phyloP scores from a whole-genome alignment of 495 filamentous ascomycete genomes.

The Penicillium chermesinum region DNA sequence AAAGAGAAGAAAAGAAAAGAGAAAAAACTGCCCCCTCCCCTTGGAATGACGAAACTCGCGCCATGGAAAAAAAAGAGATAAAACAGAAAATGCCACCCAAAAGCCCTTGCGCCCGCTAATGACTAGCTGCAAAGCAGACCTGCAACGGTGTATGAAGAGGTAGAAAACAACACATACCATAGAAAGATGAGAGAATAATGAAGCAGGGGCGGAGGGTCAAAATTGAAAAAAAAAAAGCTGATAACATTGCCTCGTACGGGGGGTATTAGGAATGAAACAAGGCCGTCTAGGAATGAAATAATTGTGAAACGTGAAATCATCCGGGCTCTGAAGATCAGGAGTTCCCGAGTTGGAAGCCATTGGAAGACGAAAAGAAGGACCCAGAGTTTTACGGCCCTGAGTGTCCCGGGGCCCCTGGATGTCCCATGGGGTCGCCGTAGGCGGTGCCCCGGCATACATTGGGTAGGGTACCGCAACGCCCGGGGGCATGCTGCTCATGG shows the following conservation, averaged over 20 bases:
- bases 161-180: constrained; percentile 11
- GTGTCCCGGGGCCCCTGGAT: constrained; percentile 24
- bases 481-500: constrained; percentile 32
- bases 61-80: constrained; percentile 10
- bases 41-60: too few species aligned
- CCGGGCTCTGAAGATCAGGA: constrained; percentile 1
- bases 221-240: constrained; percentile 16
- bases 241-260: constrained; percentile 17
- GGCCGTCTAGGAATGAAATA: constrained; percentile 25
- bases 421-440: constrained; percentile 34
- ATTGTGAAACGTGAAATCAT: constrained; percentile 17
- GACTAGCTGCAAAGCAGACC: constrained; percentile 36
- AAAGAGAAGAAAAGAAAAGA: neutral
- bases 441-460: constrained; percentile 27
- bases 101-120: constrained; percentile 43
- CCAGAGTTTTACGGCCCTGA: constrained; percentile 12
- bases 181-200: constrained; percentile 10
- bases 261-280: constrained; percentile 34
- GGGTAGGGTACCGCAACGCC: constrained; percentile 36
- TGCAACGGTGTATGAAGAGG: constrained; percentile 28
- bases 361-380: neutral
- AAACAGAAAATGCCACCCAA: constrained; percentile 31
- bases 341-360: constrained; percentile 1
- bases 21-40: neutral
- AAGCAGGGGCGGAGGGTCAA: constrained; percentile 9